Base-by-base conservation (phyloP, 2,329 filamentous ascomycete genomes). In the Venturia effusa region DNA sequence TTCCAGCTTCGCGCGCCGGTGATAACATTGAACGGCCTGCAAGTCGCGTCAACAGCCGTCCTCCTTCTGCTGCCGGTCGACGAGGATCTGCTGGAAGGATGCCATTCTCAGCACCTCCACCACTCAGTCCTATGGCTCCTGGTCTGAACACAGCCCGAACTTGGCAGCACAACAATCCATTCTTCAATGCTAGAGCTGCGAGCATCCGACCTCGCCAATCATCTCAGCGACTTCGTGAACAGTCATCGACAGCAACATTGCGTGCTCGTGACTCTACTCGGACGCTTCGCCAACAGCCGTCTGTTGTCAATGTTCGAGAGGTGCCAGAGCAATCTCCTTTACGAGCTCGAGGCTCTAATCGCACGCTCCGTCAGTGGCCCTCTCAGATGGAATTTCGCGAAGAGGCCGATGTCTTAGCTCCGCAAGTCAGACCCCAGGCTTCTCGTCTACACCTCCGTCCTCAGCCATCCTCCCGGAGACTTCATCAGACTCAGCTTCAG, bases 21-120 rank as follows among this genome's bases (percentile, higher is more conserved):
- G 74, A 75, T 39, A 70, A 71, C 67, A 74, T 74, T 39, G 73
- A 76, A 67, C 71, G 74, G 24, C 74, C 74, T 6, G 70, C 71
- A 37, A 75, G 74, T 54, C 69, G 74, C 27, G 71, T 75, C 10
- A 69, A 70, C 19, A 69, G 71, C 41, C 71, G 74, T 15, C 74
- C 74, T 13, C 70, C 73, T 41, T 76, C 74, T 37, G 71, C 72
- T 63, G 66, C 70, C 24, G 71, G 74, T 30, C 69, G 73, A 64
- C 72, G 74, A 22, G 70, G 69, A 37, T 72, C 74, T 6, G 66
- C 70, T 27, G 71, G 69, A 6, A 74, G 74, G 45, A 70, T 71
- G 30, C 70, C 71, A 15, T 69, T 71, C 4, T 72, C 72, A 57
- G 67, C 68, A 55, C 57, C 48, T 32, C 62, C 30, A 51, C 48